Evolutionary conservation across 768 basidiomycete species (phyloP), one percentile per base, ranked within the genome.

Genomic region (Tricholoma furcatifolium): DNA sequence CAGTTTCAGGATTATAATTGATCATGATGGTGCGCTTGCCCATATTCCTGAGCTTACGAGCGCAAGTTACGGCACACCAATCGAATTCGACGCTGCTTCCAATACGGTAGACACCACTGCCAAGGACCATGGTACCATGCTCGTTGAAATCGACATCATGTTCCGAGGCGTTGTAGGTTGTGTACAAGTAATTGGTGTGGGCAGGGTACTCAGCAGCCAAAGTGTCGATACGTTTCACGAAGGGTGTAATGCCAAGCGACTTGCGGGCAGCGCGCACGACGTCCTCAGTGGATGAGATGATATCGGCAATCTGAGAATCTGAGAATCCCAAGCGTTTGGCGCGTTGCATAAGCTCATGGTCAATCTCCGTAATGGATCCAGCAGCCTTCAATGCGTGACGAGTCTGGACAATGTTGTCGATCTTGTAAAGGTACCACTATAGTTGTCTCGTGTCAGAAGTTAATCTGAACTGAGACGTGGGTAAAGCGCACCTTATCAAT

Each of bases 1-100:
- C 97, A 3, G 97, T 99, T 73, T 99, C 97, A 8, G 96, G 96
- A 72, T 98, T 99, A 73, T 99, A 99, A 78, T 99, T 99, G 80
- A 99, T 81, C 96, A 98, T 98, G 74, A 99, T 86, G 40, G 97
- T 98, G 72, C 85, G 85, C 66, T 90, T 88, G 68, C 95, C 94
- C 82, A 93, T 91, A 59, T 89, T 84, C 63, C 94, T 81, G 50
- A 99, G 82, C 67, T 89, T 89, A 55, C 97, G 80, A 12, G 94
- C 93, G 68, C 95, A 98, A 1, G 96, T 98, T 36, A 99, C 97
- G n/a, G 97, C 96, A 68, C 97, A 99, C 97, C 97, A 99, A 69
- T 99, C 97, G 67, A 99, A 99, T 76, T 99, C 97, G 65, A 99
- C 97, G 59, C 91, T 94, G 70, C 90, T 93, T 42, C 97, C 97